phyloP scores from a whole-genome alignment of 1,284 basidiomycete species.

The Abortiporus biennis region DNA sequence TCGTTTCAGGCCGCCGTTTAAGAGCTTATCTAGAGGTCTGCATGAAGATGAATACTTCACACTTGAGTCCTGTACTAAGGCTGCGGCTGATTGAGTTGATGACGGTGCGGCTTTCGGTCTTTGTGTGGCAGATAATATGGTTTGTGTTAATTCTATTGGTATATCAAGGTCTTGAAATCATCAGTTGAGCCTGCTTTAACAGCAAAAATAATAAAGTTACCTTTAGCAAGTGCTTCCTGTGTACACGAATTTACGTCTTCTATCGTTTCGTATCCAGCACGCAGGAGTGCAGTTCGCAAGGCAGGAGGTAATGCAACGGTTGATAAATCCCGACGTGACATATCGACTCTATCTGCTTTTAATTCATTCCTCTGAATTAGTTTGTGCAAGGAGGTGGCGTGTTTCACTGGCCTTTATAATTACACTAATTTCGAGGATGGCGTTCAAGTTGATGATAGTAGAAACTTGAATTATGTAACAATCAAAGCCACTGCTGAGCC shows the following conservation, averaged over 20 bases:
- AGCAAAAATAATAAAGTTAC: background rate
- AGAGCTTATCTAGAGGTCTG: slow-evolving; percentile 45
- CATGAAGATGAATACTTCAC: slow-evolving; percentile 37
- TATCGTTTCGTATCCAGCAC: slow-evolving; percentile 3
- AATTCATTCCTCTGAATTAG: too few relatives aligned
- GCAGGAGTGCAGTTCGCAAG: background rate
- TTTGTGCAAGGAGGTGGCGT: too few relatives aligned
- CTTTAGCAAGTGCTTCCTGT: slow-evolving; percentile 4
- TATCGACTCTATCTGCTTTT: too few relatives aligned
- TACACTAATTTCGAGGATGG: too few relatives aligned
- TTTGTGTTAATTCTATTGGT: slow-evolving; percentile 34
- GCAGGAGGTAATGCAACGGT: background rate
- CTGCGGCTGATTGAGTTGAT: slow-evolving; percentile 52
- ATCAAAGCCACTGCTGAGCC: too few relatives aligned
- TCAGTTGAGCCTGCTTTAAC: background rate
- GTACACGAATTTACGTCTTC: background rate
- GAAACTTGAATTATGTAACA: too few relatives aligned
- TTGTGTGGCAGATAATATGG: slow-evolving; percentile 37
- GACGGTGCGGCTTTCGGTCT: slow-evolving; percentile 23
- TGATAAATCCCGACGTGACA: too few relatives aligned
- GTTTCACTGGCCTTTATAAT: too few relatives aligned
- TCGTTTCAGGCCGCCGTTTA: slow-evolving; percentile 52
- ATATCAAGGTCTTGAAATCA: slow-evolving; percentile 41
- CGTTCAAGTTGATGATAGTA: too few relatives aligned
- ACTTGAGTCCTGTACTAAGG: slow-evolving; percentile 29